Evolutionary conservation across 371 early-diverging fungal genomes (phyloP).

Genomic region (Syncephalastrum racemosum): DNA sequence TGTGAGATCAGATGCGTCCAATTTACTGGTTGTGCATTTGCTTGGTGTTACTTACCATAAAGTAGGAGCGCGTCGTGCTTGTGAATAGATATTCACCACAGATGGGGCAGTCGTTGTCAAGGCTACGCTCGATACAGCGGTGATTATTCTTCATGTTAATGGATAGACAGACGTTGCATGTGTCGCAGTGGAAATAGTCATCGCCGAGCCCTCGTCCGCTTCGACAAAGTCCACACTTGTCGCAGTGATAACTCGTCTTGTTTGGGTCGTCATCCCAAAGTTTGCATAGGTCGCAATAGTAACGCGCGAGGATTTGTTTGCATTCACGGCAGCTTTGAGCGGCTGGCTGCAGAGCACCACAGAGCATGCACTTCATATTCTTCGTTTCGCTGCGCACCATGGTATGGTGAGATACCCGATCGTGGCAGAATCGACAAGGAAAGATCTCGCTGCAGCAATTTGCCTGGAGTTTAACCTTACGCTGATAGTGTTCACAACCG

Average conservation of each 20-base stretch:
- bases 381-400: conserved; percentile 79
- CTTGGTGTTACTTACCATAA: conserved; percentile 65
- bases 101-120: conserved; percentile 95
- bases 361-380: conserved; percentile 93
- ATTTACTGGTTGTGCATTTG: background rate
- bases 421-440: conserved; percentile 96
- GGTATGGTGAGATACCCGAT: conserved; percentile 81
- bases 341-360: conserved; percentile 80
- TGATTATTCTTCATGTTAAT: conserved; percentile 75
- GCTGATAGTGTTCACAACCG: conserved; percentile 94
- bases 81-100: conserved; percentile 97
- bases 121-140: conserved; percentile 88
- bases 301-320: conserved; percentile 60
- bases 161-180: conserved; percentile 92
- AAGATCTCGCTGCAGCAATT: conserved; percentile 90
- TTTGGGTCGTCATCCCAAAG: conserved; percentile 86
- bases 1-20: background rate
- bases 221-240: conserved; percentile 91
- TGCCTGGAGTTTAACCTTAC: conserved; percentile 84
- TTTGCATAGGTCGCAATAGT: conserved; percentile 92
- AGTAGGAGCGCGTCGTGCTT: conserved; percentile 73
- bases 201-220: conserved; percentile 76
- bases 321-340: conserved; percentile 76
- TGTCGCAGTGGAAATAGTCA: conserved; percentile 93
- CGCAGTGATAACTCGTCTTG: conserved; percentile 88